Evolutionary conservation across 495 filamentous ascomycete species (phyloP), one percentile per base, ranked within the genome.

Genomic region (Hapsidospora chrysogenum): DNA sequence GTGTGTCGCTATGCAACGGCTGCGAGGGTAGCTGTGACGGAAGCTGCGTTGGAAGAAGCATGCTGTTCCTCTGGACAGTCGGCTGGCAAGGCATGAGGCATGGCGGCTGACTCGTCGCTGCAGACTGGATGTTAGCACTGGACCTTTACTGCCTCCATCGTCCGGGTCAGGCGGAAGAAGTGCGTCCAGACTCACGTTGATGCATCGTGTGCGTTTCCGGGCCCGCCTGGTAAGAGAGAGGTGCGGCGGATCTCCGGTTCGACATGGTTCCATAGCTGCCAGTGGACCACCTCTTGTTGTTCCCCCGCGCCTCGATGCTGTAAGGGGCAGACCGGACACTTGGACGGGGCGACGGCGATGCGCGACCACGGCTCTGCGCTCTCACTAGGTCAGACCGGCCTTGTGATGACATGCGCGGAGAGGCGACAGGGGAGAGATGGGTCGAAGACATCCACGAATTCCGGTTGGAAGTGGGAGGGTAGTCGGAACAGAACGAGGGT

Each of bases 251-350:
- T 11, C 66, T 54, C 29, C 70, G 55, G 40, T 58, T 65, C 11
- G 58, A 53, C 16, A 60, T 47, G 2, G 66, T 60, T n/a, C 55
- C 65, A 47, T 64, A 76, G 13, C 69, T 78, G 15, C 72, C 76
- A 9, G 76, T 79, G 16, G 76, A 80, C 76, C 76, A 81, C 40
- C 76, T 58, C 58, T 80, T 79, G 57, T 80, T 80, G 47, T 66
- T 74, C 37, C 74, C 61, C 27, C 60, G 60, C 26, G 57, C 58
- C 21, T 76, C 73, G 36, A 76, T 60, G 15, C 53, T 67, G 46
- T 82, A 79, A 14, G 76, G 75, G 17, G 64, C 70, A 21, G 73
- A 61, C 40, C 77, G 68, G 52, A 75, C 61, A 30, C 60, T 68
- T 31, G 68, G 67, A 35, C 76, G 64, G 38, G 76, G 71, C 19